Evolutionary conservation across 2,329 filamentous ascomycete genomes (phyloP).

Genomic region (Aspergillus persii): DNA sequence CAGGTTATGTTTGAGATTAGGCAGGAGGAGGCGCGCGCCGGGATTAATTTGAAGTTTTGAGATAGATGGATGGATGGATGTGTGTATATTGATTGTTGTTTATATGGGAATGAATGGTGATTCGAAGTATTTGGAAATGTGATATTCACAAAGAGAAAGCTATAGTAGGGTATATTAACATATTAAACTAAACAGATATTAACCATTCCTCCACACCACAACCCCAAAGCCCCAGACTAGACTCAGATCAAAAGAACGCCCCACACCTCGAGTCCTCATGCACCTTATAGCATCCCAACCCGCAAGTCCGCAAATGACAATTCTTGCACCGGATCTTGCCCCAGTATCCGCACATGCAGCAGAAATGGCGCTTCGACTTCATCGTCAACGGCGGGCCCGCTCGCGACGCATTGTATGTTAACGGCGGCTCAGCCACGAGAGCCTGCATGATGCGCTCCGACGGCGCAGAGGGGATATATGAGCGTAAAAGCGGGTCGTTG

Average conservation of each 20-base stretch:
- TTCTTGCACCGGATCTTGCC: slow-evolving; percentile 49
- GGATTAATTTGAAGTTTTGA: slow-evolving; percentile 79
- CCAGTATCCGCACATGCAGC: slow-evolving; percentile 52
- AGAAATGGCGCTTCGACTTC: slow-evolving; percentile 43
- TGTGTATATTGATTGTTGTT: neutral
- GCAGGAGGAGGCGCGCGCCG: slow-evolving; percentile 77
- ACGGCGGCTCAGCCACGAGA: slow-evolving; percentile 46
- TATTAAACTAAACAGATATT: too few relatives aligned
- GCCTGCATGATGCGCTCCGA: slow-evolving; percentile 47
- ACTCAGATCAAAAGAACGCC: slow-evolving; percentile 33
- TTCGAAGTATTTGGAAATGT: too few relatives aligned
- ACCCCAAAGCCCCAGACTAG: too few relatives aligned
- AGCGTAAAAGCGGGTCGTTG: slow-evolving; percentile 42
- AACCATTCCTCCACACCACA: too few relatives aligned
- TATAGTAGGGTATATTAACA: neutral
- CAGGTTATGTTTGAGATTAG: slow-evolving; percentile 97
- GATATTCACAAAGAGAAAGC: neutral
- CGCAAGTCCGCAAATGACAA: slow-evolving; percentile 48
- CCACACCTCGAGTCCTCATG: slow-evolving; percentile 50
- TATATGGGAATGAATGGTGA: neutral
- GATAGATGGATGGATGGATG: slow-evolving; percentile 1
- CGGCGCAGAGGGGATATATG: slow-evolving; percentile 42
- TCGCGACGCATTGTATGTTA: slow-evolving; percentile 47
- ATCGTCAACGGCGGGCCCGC: slow-evolving; percentile 33
- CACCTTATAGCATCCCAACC: slow-evolving; percentile 47